Evolutionary conservation across 2,329 filamentous ascomycete genomes (phyloP), one percentile per base, ranked within the genome.

Genomic region (Penicillium sp.): DNA sequence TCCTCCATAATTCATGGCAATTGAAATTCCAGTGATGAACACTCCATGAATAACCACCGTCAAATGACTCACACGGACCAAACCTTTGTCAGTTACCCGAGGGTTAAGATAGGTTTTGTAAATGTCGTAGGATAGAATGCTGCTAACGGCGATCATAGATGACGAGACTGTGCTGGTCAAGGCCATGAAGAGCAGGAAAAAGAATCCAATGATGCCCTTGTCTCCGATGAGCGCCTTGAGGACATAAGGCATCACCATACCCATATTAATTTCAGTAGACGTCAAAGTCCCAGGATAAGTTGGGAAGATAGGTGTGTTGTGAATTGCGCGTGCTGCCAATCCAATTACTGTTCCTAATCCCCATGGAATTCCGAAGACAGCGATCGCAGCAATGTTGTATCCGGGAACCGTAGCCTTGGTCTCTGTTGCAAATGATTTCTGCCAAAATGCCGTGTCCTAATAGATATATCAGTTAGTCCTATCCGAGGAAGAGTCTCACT

Each of bases 141-240:
- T 76, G 64, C 73, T 76, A 20, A 79, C 77, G 1, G 78, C 78
- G 43, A 81, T 80, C 69, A 79, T 75, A 4, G 72, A 76, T 0
- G 78, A 78, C 0, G 76, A 79, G 0, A 79, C 70, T 0, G 76
- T 79, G 46, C 73, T 76, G 0, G 78, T 81, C 24, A 80, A 58
- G 4, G 78, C 76, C 78, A 80, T 80, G 63, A 80, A 80, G 1
- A 79, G 63, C 7, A 80, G 65, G 0, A 81, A 69, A 14, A 81
- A 72, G 43, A 77, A 72, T 2, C 69, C 76, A 2, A 70, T 66
- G 9, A 74, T 74, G 0, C 74, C 76, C 9, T 68, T 67, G 38
- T 68, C 66, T 5, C 77, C 77, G 8, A 78, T 70, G 0, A 79
- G 60, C 0, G 75, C 74, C 41, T 74, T 71, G 11, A 77, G 62